Evolutionary conservation across 176 grass and related monocot species (phyloP), one percentile per base, ranked within the genome.

Genomic region (Zea mays): DNA sequence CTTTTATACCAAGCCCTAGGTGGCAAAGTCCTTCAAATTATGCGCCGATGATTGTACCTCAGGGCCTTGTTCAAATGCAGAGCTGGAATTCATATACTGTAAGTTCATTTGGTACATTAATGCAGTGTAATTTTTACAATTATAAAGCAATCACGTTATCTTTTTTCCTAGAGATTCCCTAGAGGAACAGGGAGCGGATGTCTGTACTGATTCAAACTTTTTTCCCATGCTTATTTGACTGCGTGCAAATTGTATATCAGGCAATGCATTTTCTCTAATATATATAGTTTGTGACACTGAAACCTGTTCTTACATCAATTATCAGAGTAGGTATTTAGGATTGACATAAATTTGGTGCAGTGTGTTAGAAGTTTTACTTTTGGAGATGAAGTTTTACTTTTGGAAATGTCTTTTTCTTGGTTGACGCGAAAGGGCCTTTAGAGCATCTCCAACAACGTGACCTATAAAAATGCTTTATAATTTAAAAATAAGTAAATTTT

Each of bases 21-120:
- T 97, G 94, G 94, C 94, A 90, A 81, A 86, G 82, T 88, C 87
- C 89, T 87, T 99, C 96, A 82, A 96, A 89, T 69, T 96, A 96
- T 89, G 81, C 88, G 57, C 92, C 89, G 12, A 60, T 99, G 80
- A 91, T 99, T 90, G 72, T 96, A 81, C 96, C 90, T 36, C 96
- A 96, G 72, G 92, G 96, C 51, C 76, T 99, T 83, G 88, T 96
- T 81, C 96, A 92, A 89, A 82, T 99, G 63, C 88, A 88, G 42
- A 87, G 73, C 88, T 99, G 96, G 92, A 99, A 91, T 73, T 84
- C 96, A 78, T 93, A 91, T 80, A 47, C 83, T 60, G 91, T 99
- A 88, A 96, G 87, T 84, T 72, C 47, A 56, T 76, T 71, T 81
- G 12, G 17, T 88, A 49, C 44, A 40, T 8, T n/a, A 47, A 62